A percentile compares a stretch with the other conserved stretches of the same genome.
phyloP scores from a whole-genome alignment of 1,284 basidiomycete genomes.

The Wolfiporia cocos region DNA sequence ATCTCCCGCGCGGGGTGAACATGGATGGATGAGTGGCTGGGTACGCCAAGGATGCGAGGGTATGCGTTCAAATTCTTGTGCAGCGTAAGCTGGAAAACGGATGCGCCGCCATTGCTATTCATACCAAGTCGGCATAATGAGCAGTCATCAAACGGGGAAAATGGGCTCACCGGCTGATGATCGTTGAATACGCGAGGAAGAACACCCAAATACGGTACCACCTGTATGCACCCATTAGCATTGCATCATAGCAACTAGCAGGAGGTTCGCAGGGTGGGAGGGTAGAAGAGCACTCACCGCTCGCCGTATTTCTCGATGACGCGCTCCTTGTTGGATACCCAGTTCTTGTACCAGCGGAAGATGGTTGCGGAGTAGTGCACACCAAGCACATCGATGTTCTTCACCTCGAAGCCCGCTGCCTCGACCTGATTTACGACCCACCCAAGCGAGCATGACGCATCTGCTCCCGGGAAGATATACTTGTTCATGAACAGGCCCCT shows the following conservation, averaged over 20 bases:
- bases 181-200: constrained; percentile 82
- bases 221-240: constrained; percentile 19
- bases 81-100: constrained; percentile 93
- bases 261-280: no score
- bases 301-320: constrained; percentile 90
- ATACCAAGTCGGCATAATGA: constrained; percentile 22
- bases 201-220: constrained; percentile 91
- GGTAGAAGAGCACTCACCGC: constrained; percentile 26
- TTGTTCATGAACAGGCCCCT: constrained; percentile 95
- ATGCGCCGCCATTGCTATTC: constrained; percentile 81
- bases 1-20: constrained; percentile 46
- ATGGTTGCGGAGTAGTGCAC: constrained; percentile 98
- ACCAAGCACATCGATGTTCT: constrained; percentile 92
- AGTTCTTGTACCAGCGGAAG: constrained; percentile 94
- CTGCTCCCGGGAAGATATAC: constrained; percentile 97
- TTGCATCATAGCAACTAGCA: not conserved
- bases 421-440: constrained; percentile 92
- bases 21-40: constrained; percentile 71
- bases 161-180: constrained; percentile 52
- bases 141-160: constrained; percentile 1
- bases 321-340: constrained; percentile 86
- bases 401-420: constrained; percentile 93
- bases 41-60: constrained; percentile 79
- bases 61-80: constrained; percentile 98
- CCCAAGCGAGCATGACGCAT: constrained; percentile 90